Evolutionary conservation across 1,139 yeast genomes (phyloP), one percentile per base, ranked within the genome.

Genomic region (Protomyces pachydermus): DNA sequence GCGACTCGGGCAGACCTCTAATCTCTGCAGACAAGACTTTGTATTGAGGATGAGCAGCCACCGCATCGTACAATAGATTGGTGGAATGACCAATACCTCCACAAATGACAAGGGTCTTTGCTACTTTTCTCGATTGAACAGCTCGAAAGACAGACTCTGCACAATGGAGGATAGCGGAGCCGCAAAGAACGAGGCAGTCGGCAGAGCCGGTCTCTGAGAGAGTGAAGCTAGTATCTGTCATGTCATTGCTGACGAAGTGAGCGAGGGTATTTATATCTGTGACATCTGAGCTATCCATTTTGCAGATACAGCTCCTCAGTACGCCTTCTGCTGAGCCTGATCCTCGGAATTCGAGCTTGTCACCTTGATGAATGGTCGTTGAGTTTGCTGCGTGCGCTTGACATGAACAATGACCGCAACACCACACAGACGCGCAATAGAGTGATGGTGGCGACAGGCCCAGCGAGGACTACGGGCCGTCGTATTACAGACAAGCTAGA

Each of bases 401-500:
- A 12, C 16, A 37, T 14, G 18, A 4, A 18, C 14, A 18, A 34
- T 18, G 54, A 51, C 54, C n/a, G 14, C 52, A 23, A 23, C 34
- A 23, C 52, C 20, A 23, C 52, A 48, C 1, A 28, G 32, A 28
- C 32, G 32, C 32, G 32, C 32, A 28, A 4, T 28, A 3, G 32
- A 28, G 32, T 28, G 32, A 28, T 28, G 32, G 32, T 28, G 32
- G 32, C 32, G 32, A 28, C 32, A 28, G 32, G 32, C 32, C 32
- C 32, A 28, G 8, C 32, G 32, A 28, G 32, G 32, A 4, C 32
- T 28, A 20, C 5, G 48, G 55, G 55, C 42, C 38, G 16, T 28
- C 82, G 82, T 20, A 81, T 86, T 66, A 81, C 78, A 60, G 89
- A 87, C 63, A 81, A 82, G 72, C 80, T 88, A 65, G 74, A 75